Conservation (phyloP, 2,329 filamentous ascomycete species). For the Stagonosporopsis cucurbitacearum region DNA sequence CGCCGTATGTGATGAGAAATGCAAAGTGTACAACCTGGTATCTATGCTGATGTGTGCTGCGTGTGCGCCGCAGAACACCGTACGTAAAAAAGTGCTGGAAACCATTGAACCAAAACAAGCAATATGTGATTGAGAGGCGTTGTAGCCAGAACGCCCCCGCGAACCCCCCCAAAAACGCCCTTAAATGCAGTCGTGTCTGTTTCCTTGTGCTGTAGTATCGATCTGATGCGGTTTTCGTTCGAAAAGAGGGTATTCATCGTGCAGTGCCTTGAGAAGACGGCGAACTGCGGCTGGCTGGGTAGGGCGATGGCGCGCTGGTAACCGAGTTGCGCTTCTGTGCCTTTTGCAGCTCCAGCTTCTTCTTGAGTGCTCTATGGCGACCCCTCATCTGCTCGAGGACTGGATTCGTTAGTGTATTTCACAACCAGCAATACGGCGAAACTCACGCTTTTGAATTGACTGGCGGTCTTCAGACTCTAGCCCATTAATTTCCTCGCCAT, state of each 20-base stretch:
- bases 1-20: constrained; percentile 15
- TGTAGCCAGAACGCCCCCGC: constrained; percentile 24
- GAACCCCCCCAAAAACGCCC: constrained; percentile 26
- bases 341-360: constrained; percentile 54
- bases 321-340: constrained; percentile 46
- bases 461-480: constrained; percentile 74
- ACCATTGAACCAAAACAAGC: constrained; percentile 11
- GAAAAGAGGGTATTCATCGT: constrained; percentile 20
- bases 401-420: constrained; percentile 38
- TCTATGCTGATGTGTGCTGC: constrained; percentile 31
- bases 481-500: constrained; percentile 60
- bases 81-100: constrained; percentile 8
- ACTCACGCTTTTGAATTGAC: constrained; percentile 74
- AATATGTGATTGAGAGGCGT: constrained; percentile 18
- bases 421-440: not conserved
- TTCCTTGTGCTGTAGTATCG: constrained; percentile 19
- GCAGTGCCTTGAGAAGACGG: constrained; percentile 41
- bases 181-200: constrained; percentile 31
- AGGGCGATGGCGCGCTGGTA: constrained; percentile 39
- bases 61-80: constrained; percentile 16
- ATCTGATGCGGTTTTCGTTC: constrained; percentile 2
- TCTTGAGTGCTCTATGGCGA: constrained; percentile 52
- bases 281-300: constrained; percentile 40
- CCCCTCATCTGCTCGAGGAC: constrained; percentile 55
- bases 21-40: constrained; percentile 23